These are phyloP conservation scores for Xenoacremonium recifei DNA, from an alignment of 2,329 filamentous ascomycete genomes.

Conservation along the genomic window DNA sequence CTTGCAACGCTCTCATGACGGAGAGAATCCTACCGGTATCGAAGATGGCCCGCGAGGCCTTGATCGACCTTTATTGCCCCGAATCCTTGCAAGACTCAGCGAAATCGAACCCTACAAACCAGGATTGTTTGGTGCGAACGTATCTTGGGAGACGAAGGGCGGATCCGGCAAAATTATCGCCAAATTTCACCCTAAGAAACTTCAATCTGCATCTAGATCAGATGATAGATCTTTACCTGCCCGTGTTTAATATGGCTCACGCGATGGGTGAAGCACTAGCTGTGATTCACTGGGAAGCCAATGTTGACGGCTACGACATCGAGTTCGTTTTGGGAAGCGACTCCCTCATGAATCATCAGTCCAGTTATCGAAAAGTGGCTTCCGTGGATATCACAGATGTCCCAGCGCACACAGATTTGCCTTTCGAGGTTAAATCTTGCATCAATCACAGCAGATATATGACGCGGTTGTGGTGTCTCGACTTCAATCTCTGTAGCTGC, in stretches of 20 bases:
- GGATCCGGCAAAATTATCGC: slow-evolving; percentile 3
- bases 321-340: slow-evolving; percentile 21
- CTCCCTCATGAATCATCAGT: background rate
- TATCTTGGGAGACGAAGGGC: slow-evolving; percentile 14
- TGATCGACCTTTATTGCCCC: slow-evolving; percentile 20
- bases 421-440: too few species aligned
- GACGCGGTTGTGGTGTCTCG: slow-evolving; percentile 14
- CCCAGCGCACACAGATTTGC: too few species aligned
- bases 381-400: background rate
- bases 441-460: background rate
- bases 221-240: slow-evolving; percentile 11
- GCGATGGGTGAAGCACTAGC: slow-evolving; percentile 21
- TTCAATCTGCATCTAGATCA: slow-evolving; percentile 21
- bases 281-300: slow-evolving; percentile 20
- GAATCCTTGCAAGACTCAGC: background rate
- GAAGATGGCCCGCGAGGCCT: slow-evolving; percentile 12
- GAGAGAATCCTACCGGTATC: slow-evolving; percentile 25
- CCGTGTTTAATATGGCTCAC: slow-evolving; percentile 7
- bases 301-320: slow-evolving; percentile 18
- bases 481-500: slow-evolving; percentile 18
- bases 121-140: slow-evolving; percentile 18
- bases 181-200: slow-evolving; percentile 20
- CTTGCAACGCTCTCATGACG: slow-evolving; percentile 16
- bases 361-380: background rate
- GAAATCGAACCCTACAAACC: slow-evolving; percentile 7